Evolutionary conservation across 352 stramenopile genomes (phyloP).

Genomic region (Elongisporangium senticosum): DNA sequence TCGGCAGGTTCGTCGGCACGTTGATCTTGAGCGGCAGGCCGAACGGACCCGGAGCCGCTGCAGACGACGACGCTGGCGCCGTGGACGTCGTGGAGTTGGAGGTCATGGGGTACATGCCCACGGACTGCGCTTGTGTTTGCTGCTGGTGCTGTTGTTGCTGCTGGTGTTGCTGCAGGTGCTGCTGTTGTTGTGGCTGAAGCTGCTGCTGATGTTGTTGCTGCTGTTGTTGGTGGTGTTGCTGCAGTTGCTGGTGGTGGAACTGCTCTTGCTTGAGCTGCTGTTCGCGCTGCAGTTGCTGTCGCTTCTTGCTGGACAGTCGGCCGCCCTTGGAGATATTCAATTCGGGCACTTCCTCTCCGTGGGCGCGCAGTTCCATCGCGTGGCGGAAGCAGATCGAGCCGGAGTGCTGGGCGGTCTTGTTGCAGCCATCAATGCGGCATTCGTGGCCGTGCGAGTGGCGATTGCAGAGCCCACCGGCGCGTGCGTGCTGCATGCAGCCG

Average conservation of each 20-base stretch:
- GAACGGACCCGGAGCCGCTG: constrained; percentile 38
- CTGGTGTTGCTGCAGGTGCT: constrained; percentile 2
- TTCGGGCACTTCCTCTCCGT: constrained; percentile 63
- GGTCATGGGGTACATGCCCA: neutral
- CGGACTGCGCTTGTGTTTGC: constrained; percentile 7
- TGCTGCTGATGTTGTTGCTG: constrained; percentile 26
- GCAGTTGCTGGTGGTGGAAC: constrained; percentile 69
- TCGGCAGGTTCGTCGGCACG: constrained; percentile 53
- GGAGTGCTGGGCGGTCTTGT: constrained; percentile 77
- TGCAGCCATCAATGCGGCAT: constrained; percentile 72
- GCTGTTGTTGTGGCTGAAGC: constrained; percentile 17
- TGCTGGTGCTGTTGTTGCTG: constrained; percentile 18
- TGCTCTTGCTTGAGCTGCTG: constrained; percentile 73
- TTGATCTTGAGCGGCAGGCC: constrained; percentile 69
- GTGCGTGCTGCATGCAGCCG: constrained; percentile 69
- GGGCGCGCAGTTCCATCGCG: constrained; percentile 66
- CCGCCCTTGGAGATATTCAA: constrained; percentile 76
- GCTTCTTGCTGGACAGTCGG: constrained; percentile 64
- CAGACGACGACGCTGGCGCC: constrained; percentile 4
- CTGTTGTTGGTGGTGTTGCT: constrained; percentile 50
- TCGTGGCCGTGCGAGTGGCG: constrained; percentile 69
- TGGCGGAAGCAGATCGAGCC: constrained; percentile 73
- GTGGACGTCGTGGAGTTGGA: constrained; percentile 3
- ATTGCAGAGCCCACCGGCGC: constrained; percentile 64
- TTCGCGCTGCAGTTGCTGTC: constrained; percentile 59